A percentile compares a stretch with the other conserved stretches of the same genome.
Conservation (phyloP, 495 filamentous ascomycete genomes). For the Jackrogersella multiformis region DNA sequence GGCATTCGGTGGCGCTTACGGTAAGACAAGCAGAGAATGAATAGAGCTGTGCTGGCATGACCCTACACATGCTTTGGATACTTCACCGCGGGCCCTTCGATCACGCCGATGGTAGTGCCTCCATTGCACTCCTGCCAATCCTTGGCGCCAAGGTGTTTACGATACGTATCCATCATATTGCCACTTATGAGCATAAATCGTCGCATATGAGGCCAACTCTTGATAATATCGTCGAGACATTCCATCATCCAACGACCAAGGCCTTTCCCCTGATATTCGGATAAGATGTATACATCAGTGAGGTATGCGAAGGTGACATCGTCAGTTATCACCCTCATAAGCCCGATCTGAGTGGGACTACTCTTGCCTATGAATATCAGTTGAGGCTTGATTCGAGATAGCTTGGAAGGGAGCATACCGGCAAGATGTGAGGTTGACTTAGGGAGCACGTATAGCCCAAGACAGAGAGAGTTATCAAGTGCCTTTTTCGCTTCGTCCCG, state of each 20-base stretch:
- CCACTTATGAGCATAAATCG: conserved; percentile 63
- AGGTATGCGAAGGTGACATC: conserved; percentile 72
- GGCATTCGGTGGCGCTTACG: conserved; percentile 79
- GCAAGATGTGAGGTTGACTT: conserved; percentile 43
- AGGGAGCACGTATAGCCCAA: conserved; percentile 61
- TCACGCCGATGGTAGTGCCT: conserved; percentile 31
- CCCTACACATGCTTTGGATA: conserved; percentile 14
- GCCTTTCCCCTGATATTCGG: conserved; percentile 65
- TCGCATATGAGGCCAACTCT: conserved; percentile 65
- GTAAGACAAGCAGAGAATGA: conserved; percentile 67
- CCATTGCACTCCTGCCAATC: conserved; percentile 49
- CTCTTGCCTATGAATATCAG: conserved; percentile 26
- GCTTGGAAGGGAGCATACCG: conserved; percentile 29
- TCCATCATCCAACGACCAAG: conserved; percentile 70
- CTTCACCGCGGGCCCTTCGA: conserved; percentile 39
- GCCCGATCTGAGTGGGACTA: conserved; percentile 55
- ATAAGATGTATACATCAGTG: conserved; percentile 72
- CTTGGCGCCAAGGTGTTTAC: conserved; percentile 56
- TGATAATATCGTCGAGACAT: conserved; percentile 64
- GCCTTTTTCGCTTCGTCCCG: conserved; percentile 53
- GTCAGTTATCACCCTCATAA: conserved; percentile 73
- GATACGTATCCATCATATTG: conserved; percentile 56
- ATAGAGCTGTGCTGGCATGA: background rate
- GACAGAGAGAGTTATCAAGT: conserved; percentile 62
- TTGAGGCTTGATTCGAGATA: background rate